Conservation (phyloP, 169 alveolate genomes). For the Plasmodium cynomolgi region DNA sequence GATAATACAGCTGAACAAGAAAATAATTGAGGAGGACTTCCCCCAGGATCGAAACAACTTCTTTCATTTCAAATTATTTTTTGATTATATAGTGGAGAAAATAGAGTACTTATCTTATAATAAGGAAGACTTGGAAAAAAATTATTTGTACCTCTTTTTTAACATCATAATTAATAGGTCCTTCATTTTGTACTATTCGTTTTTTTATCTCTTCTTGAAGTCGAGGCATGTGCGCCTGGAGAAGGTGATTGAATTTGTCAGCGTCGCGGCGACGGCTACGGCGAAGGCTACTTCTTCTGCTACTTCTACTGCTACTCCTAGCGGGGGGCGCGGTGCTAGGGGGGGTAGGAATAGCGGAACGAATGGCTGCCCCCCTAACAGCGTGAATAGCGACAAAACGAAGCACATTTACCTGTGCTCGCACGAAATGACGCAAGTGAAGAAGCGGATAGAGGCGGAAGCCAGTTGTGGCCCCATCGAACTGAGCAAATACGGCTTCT, state of each 20-base stretch:
- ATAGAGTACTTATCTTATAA: constrained; percentile 55
- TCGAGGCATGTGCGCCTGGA: constrained; percentile 6
- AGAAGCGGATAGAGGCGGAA: constrained; percentile 12
- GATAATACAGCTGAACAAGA: constrained; percentile 35
- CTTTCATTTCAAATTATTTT: constrained; percentile 39
- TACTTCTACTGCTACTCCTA: not conserved
- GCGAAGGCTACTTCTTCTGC: too few relatives aligned
- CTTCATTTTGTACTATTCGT: constrained; percentile 45
- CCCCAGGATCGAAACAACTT: constrained; percentile 31
- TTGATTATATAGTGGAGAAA: constrained; percentile 63
- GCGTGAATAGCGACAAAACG: not conserved
- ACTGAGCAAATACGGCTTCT: constrained; percentile 69
- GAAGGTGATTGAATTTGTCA: not conserved
- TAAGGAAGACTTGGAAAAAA: constrained; percentile 72
- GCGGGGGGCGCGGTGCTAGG: not conserved
- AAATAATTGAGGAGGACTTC: constrained; percentile 32
- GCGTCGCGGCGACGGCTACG: not conserved
- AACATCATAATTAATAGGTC: constrained; percentile 54
- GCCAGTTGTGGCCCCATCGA: not conserved
- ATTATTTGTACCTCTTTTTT: constrained; percentile 55
- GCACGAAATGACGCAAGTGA: constrained; percentile 15
- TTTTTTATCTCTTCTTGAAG: constrained; percentile 36
- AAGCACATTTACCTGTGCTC: constrained; percentile 4
- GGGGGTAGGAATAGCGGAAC: not conserved
- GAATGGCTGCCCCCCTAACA: not conserved